Conservation (phyloP, 2,329 filamentous ascomycete genomes). For the Hypoxylon sp. region DNA sequence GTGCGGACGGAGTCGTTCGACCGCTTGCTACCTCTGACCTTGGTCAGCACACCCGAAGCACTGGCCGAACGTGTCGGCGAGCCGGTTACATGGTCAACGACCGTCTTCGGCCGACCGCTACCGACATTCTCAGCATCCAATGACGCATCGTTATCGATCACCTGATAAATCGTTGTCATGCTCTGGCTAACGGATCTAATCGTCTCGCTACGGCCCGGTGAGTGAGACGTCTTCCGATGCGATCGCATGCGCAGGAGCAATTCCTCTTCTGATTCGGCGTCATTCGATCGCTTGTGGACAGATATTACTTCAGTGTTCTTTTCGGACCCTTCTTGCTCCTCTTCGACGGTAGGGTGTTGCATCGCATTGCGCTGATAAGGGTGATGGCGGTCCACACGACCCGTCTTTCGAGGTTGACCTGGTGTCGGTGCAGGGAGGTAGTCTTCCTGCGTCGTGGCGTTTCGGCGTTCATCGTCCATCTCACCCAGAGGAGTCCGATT, state of each 20-base stretch:
- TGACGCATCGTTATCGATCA: conserved; percentile 77
- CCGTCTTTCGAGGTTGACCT: conserved; percentile 92
- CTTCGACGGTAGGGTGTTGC: conserved; percentile 61
- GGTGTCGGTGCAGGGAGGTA: conserved; percentile 95
- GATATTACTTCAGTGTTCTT: conserved; percentile 73
- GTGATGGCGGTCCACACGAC: conserved; percentile 82
- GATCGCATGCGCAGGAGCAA: conserved; percentile 81
- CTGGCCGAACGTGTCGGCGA: conserved; percentile 64
- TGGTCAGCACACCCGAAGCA: conserved; percentile 71
- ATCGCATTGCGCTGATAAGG: conserved; percentile 75
- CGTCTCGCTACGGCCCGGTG: conserved; percentile 73
- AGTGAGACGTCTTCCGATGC: conserved; percentile 75
- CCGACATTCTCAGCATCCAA: conserved; percentile 81
- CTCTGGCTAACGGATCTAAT: conserved; percentile 81
- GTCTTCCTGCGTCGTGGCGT: conserved; percentile 82
- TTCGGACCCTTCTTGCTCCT: conserved; percentile 66
- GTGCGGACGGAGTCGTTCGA: conserved; percentile 66
- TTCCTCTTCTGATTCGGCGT: conserved; percentile 85
- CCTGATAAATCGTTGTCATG: conserved; percentile 77
- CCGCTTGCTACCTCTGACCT: conserved; percentile 75
- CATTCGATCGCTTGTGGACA: conserved; percentile 73
- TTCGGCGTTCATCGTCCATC: conserved; percentile 84
- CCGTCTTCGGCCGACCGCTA: conserved; percentile 69
- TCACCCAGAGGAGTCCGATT: conserved; percentile 91
- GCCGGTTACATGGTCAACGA: conserved; percentile 66